Conservation (phyloP, 176 grass and related monocot genomes). For the Juncus inflexus region DNA sequence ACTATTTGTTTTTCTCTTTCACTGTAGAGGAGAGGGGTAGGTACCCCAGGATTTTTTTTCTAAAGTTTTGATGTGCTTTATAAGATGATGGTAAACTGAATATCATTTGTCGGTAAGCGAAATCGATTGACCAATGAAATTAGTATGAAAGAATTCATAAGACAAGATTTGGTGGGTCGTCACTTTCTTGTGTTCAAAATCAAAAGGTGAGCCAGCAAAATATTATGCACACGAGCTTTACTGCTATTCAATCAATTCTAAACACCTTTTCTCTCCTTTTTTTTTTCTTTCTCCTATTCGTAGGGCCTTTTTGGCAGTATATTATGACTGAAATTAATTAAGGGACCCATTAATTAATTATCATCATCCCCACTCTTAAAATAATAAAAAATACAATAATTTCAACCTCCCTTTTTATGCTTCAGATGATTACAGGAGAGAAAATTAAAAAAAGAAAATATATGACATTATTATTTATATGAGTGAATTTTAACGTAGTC, state of each 20-base stretch:
- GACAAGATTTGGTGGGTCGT: conserved; percentile 29
- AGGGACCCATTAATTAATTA: no score
- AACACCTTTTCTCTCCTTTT: neutral
- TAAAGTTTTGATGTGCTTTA: no score
- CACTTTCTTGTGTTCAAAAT: conserved; percentile 30
- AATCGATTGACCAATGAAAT: neutral
- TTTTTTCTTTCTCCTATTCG: neutral
- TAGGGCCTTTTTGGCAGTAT: no score
- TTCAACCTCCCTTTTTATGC: no score
- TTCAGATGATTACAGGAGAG: no score
- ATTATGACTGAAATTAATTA: no score
- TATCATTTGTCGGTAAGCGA: neutral
- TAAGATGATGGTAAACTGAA: no score
- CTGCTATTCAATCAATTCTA: conserved; percentile 2
- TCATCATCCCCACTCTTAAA: no score
- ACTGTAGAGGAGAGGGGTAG: neutral
- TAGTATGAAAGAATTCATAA: conserved; percentile 11
- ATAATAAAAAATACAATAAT: no score
- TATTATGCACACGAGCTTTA: conserved; percentile 3
- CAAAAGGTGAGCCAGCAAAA: conserved; percentile 26
- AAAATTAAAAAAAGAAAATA: no score
- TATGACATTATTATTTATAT: no score
- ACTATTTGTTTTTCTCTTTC: neutral
- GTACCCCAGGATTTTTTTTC: neutral
- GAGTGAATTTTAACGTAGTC: no score